Conservation (phyloP, 2,329 filamentous ascomycete genomes). For the Colletotrichum cereale region DNA sequence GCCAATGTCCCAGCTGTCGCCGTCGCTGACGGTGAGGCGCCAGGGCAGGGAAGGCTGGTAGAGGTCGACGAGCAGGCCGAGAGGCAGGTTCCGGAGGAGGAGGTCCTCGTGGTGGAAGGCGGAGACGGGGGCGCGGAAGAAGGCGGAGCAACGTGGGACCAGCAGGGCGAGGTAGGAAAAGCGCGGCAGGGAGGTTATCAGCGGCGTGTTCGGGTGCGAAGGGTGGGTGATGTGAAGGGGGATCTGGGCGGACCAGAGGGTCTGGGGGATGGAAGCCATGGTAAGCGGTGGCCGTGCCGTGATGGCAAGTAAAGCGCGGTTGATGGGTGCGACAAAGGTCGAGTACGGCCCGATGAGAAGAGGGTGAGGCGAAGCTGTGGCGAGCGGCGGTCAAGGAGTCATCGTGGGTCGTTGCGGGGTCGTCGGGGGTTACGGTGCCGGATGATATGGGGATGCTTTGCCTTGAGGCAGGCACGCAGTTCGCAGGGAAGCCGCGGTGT, state of each 20-base stretch:
- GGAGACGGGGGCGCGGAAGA: conserved; percentile 66
- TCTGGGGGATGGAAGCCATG: conserved; percentile 54
- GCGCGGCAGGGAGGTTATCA: conserved; percentile 67
- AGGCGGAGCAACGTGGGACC: conserved; percentile 65
- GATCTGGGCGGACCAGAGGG: conserved; percentile 67
- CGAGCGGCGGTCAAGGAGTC: conserved; percentile 12
- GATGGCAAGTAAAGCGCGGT: neutral
- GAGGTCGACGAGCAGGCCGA: conserved; percentile 67
- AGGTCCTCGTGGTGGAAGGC: conserved; percentile 71
- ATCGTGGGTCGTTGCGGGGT: neutral
- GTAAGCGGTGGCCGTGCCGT: neutral
- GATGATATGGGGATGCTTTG: too few species aligned
- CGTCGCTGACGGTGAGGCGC: conserved; percentile 66
- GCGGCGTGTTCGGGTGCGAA: conserved; percentile 59
- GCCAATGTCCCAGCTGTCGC: conserved; percentile 69
- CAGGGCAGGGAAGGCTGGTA: conserved; percentile 68
- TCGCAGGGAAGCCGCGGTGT: neutral
- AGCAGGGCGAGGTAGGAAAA: conserved; percentile 71
- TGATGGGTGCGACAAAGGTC: neutral
- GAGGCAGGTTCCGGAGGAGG: conserved; percentile 65
- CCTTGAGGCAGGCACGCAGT: neutral
- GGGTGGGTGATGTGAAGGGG: conserved; percentile 68
- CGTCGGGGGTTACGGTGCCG: neutral
- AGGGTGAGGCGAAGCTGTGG: neutral
- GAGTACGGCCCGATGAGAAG: neutral